phyloP scores from a whole-genome alignment of 2,329 filamentous ascomycete genomes.

The Hypocrella siamensis region DNA sequence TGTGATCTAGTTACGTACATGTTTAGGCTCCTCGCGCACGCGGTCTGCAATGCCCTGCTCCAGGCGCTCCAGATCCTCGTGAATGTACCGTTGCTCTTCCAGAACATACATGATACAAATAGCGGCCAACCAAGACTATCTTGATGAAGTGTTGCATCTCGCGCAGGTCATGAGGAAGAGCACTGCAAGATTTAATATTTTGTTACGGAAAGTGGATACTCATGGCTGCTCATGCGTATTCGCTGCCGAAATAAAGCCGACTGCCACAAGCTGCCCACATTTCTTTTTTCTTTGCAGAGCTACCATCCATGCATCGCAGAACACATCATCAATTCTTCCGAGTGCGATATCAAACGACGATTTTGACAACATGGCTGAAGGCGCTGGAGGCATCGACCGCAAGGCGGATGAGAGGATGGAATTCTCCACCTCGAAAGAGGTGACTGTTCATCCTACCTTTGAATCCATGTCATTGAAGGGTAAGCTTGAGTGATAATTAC shows the following conservation, averaged over 20 bases:
- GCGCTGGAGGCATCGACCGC: constrained; percentile 60
- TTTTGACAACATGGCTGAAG: constrained; percentile 63
- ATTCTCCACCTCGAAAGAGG: constrained; percentile 96
- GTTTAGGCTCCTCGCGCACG: constrained; percentile 73
- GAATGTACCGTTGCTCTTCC: constrained; percentile 85
- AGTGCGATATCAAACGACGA: background rate
- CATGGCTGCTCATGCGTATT: no score
- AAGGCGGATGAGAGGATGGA: constrained; percentile 94
- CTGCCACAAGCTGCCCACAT: background rate
- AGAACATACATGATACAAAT: constrained; percentile 55
- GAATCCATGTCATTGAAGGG: constrained; percentile 92
- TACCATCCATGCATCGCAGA: background rate
- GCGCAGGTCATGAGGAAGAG: no score
- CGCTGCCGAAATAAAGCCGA: constrained; percentile 16
- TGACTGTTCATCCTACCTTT: constrained; percentile 85
- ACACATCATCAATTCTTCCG: no score
- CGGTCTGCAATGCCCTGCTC: constrained; percentile 90
- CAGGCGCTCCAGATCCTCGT: constrained; percentile 91
- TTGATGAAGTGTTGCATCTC: no score
- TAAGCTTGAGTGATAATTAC: no score
- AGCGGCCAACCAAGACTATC: background rate
- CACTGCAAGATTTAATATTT: no score
- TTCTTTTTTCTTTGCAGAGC: background rate
- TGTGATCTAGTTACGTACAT: constrained; percentile 37
- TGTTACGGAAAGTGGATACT: no score